phyloP scores from a whole-genome alignment of 2,329 filamentous ascomycete genomes.

The Cladophialophora psammophila region DNA sequence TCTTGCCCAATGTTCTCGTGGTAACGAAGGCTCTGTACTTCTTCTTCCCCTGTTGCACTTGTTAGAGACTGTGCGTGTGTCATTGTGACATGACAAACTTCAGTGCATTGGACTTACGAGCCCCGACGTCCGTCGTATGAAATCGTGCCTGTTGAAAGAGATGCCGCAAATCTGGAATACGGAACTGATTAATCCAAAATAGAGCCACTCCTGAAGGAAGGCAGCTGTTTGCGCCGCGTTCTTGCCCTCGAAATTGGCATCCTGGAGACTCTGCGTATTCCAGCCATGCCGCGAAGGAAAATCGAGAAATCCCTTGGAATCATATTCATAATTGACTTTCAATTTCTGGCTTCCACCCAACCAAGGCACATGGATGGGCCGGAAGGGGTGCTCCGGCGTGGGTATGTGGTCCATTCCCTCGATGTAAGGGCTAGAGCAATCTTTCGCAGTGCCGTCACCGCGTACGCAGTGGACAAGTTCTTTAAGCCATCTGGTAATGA shows the following conservation, averaged over 20 bases:
- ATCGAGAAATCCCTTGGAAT: conserved; percentile 4
- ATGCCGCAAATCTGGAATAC: background rate
- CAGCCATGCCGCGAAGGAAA: conserved; percentile 4
- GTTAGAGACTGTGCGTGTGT: background rate
- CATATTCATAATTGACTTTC: background rate
- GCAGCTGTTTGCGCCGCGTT: background rate
- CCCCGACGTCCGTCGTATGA: background rate
- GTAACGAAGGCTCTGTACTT: background rate
- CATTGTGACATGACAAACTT: background rate
- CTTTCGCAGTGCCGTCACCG: background rate
- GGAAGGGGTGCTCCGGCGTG: background rate
- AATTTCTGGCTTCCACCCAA: background rate
- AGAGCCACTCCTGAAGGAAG: conserved; percentile 4
- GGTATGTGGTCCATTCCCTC: conserved; percentile 3
- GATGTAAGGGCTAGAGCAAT: background rate
- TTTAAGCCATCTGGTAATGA: background rate
- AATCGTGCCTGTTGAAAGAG: background rate
- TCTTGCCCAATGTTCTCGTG: background rate
- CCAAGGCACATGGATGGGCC: background rate
- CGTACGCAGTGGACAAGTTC: background rate
- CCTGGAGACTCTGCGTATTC: background rate
- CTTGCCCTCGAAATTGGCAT: background rate
- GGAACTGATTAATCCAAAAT: background rate
- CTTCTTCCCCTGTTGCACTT: background rate
- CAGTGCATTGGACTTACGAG: background rate